phyloP scores from a whole-genome alignment of 225 moss, liverwort and hornwort species.

The Physcomitrium patens region DNA sequence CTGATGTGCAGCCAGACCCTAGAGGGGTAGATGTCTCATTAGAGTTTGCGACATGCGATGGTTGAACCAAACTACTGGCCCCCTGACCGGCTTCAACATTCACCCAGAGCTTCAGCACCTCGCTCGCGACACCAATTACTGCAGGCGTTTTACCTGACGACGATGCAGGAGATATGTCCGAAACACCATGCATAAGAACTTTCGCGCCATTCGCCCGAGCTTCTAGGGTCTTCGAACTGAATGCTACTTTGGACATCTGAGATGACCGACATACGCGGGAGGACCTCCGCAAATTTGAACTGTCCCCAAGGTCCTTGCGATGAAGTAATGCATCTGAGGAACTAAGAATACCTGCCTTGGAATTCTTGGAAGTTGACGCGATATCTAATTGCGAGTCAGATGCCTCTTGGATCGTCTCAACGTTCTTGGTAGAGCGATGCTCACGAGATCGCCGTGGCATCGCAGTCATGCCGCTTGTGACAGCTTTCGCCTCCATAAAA shows the following conservation, averaged over 20 bases:
- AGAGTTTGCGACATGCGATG: constrained; percentile 35
- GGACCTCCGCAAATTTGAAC: constrained; percentile 58
- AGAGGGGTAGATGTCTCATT: constrained; percentile 44
- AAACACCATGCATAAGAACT: constrained; percentile 34
- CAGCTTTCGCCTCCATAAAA: constrained; percentile 95
- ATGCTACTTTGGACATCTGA: constrained; percentile 35
- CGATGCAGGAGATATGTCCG: constrained; percentile 22
- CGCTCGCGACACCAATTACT: constrained; percentile 25
- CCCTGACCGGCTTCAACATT: constrained; percentile 35
- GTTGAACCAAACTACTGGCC: constrained; percentile 28
- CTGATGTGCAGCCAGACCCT: constrained; percentile 56
- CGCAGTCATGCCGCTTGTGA: constrained; percentile 86
- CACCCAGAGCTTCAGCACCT: constrained; percentile 5
- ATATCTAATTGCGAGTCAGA: constrained; percentile 48
- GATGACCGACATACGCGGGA: constrained; percentile 37
- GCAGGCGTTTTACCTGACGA: constrained; percentile 20
- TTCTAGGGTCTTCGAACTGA: constrained; percentile 35
- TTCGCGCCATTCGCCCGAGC: constrained; percentile 36
- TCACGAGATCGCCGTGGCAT: constrained; percentile 98
- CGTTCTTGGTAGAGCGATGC: constrained; percentile 87
- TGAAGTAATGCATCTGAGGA: constrained; percentile 57
- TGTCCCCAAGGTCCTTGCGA: constrained; percentile 54
- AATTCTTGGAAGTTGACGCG: constrained; percentile 78
- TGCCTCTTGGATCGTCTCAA: constrained; percentile 73
- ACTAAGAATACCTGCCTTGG: constrained; percentile 75